phyloP scores from a whole-genome alignment of 805 yeast species.

The Martiniozyma abietophila region DNA sequence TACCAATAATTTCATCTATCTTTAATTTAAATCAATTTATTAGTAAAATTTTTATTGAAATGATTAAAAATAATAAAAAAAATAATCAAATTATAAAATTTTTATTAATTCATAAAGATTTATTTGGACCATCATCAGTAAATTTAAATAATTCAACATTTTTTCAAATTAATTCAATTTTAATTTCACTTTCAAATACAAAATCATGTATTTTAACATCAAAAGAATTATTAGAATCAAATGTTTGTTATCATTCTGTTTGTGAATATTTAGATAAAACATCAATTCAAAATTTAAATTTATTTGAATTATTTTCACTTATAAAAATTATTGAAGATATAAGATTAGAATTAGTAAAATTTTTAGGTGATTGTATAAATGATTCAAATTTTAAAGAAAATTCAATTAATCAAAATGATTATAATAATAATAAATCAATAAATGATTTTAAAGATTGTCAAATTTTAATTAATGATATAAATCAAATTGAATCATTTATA shows the following conservation, averaged over 20 bases:
- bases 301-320: slow-evolving; percentile 19
- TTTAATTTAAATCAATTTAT: slow-evolving; percentile 1
- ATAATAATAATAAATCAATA: slow-evolving; percentile 2
- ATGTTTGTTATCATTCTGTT: slow-evolving; percentile 15
- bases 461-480: slow-evolving; percentile 4
- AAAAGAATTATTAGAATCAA: slow-evolving; percentile 4
- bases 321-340: slow-evolving; percentile 20
- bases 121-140: slow-evolving; percentile 19
- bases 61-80: background rate
- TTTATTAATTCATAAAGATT: slow-evolving; percentile 8
- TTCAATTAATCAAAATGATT: slow-evolving; percentile 2
- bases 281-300: slow-evolving; percentile 16
- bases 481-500: slow-evolving; percentile 12
- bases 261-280: slow-evolving; percentile 20
- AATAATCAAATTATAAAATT: slow-evolving; percentile 13
- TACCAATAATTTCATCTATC: slow-evolving; percentile 6
- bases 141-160: slow-evolving; percentile 15
- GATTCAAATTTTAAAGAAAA: slow-evolving; percentile 2
- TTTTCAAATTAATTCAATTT: slow-evolving; percentile 17
- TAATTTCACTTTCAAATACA: slow-evolving; percentile 9
- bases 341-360: slow-evolving; percentile 7
- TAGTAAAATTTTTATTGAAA: background rate
- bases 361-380: slow-evolving; percentile 4
- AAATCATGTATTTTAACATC: slow-evolving; percentile 9
- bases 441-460: slow-evolving; percentile 1